These are phyloP conservation scores for Zymoseptoria pseudotritici DNA, from an alignment of 2,329 filamentous ascomycete species.

Conservation along the genomic window DNA sequence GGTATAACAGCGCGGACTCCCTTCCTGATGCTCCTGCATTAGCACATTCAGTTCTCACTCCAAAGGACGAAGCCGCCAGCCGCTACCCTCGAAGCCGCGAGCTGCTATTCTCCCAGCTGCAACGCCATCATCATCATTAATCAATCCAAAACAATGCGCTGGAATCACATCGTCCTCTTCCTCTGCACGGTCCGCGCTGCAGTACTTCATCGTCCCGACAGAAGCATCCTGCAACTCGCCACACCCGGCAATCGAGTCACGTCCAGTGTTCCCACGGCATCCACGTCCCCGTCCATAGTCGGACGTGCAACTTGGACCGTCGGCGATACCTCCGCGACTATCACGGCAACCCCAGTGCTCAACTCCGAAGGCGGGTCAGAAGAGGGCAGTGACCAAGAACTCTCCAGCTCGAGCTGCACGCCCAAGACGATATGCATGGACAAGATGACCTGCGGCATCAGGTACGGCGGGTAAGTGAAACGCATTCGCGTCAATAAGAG, in stretches of 20 bases:
- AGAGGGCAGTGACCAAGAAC: neutral
- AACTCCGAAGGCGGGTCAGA: neutral
- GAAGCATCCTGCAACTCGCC: neutral
- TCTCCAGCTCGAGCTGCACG: constrained; percentile 1
- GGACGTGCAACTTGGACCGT: neutral
- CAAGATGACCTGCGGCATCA: constrained; percentile 10
- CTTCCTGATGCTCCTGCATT: neutral
- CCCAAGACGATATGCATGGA: constrained; percentile 13
- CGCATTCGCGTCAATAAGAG: neutral
- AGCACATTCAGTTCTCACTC: neutral
- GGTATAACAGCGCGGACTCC: neutral
- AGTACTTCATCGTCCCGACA: neutral
- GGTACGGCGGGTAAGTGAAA: constrained; percentile 15
- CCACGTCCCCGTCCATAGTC: neutral
- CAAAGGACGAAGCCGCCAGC: no score
- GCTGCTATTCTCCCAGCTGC: neutral
- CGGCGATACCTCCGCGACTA: neutral
- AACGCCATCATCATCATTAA: neutral
- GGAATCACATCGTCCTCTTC: neutral
- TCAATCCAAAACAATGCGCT: neutral
- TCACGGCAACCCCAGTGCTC: neutral
- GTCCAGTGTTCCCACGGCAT: neutral
- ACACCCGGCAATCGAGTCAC: neutral
- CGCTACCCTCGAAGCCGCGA: neutral
- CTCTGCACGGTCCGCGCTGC: neutral